A percentile compares a stretch with the other conserved stretches of the same genome.
These are phyloP conservation scores for Xenoacremonium recifei DNA, from an alignment of 2,329 filamentous ascomycete species.

Conservation along the genomic window DNA sequence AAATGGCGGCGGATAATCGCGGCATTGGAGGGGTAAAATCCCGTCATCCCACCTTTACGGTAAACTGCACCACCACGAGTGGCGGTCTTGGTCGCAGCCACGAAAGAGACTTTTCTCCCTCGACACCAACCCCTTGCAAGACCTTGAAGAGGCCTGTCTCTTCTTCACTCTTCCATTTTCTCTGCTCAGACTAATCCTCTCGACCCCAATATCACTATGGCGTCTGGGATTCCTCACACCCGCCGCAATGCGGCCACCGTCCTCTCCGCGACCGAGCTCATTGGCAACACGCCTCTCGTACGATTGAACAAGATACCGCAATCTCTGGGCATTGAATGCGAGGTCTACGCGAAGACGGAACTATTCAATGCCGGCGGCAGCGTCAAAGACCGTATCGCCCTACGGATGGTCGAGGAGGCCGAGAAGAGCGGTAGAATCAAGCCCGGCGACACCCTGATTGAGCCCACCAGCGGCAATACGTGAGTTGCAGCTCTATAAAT, in stretches of 20 bases:
- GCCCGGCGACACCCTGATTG: slow-evolving; percentile 94
- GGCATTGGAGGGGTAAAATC: slow-evolving; percentile 29
- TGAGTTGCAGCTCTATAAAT: slow-evolving; percentile 36
- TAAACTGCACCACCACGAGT: no score
- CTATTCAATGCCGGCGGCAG: slow-evolving; percentile 92
- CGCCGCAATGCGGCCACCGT: slow-evolving; percentile 37
- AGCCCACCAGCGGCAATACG: slow-evolving; percentile 97
- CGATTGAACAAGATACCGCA: slow-evolving; percentile 90
- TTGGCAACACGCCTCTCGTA: slow-evolving; percentile 94
- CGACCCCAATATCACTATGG: slow-evolving; percentile 13
- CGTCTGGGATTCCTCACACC: slow-evolving; percentile 29
- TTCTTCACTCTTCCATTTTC: not conserved
- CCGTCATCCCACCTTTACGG: slow-evolving; percentile 1
- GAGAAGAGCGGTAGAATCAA: slow-evolving; percentile 91
- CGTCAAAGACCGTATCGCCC: slow-evolving; percentile 91
- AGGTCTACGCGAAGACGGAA: slow-evolving; percentile 89
- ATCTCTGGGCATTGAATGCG: slow-evolving; percentile 82
- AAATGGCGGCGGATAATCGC: slow-evolving; percentile 24
- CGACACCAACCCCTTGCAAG: slow-evolving; percentile 11
- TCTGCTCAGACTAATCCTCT: not conserved
- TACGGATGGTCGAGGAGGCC: slow-evolving; percentile 96
- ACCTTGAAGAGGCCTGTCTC: not conserved
- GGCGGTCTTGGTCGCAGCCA: not conserved
- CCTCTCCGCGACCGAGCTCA: slow-evolving; percentile 76
- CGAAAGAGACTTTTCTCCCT: slow-evolving; percentile 10